These are phyloP conservation scores for Globisporangium carolinianum DNA, from an alignment of 352 stramenopile genomes.

Conservation along the genomic window DNA sequence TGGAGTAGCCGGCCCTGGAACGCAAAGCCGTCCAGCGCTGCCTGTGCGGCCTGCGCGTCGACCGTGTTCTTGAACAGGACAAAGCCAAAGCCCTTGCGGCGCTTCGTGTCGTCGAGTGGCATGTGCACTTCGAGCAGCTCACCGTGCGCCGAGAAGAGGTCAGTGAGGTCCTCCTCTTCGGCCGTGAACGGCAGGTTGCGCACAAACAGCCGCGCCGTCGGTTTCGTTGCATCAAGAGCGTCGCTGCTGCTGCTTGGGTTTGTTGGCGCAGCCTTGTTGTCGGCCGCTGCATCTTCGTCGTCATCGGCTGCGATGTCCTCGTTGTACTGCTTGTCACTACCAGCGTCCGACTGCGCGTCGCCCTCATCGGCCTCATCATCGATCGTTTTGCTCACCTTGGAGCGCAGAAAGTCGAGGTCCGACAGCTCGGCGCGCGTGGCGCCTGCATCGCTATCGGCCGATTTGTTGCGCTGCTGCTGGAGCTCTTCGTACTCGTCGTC, in stretches of 20 bases:
- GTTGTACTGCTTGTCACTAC: slow-evolving; percentile 28
- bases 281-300: slow-evolving; percentile 16
- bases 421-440: slow-evolving; percentile 41
- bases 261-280: neutral
- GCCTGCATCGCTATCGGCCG: slow-evolving; percentile 19
- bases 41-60: slow-evolving; percentile 85
- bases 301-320: slow-evolving; percentile 36
- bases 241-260: slow-evolving; percentile 7
- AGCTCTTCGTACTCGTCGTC: slow-evolving; percentile 88
- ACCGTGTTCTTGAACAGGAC: slow-evolving; percentile 91
- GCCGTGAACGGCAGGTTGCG: slow-evolving; percentile 96
- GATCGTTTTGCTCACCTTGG: slow-evolving; percentile 91
- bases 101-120: slow-evolving; percentile 93
- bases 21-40: slow-evolving; percentile 87
- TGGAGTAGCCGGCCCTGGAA: slow-evolving; percentile 96
- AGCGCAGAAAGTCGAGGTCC: slow-evolving; percentile 92
- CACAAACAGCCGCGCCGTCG: slow-evolving; percentile 92
- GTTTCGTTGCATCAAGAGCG: slow-evolving; percentile 22
- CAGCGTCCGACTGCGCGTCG: slow-evolving; percentile 31
- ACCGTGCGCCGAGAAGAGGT: slow-evolving; percentile 88
- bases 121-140: slow-evolving; percentile 92
- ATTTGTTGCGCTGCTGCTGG: slow-evolving; percentile 20
- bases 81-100: slow-evolving; percentile 97
- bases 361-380: slow-evolving; percentile 21
- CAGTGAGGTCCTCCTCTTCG: slow-evolving; percentile 94